phyloP scores from a whole-genome alignment of 2,329 filamentous ascomycete genomes.

The Alternaria conjuncta region DNA sequence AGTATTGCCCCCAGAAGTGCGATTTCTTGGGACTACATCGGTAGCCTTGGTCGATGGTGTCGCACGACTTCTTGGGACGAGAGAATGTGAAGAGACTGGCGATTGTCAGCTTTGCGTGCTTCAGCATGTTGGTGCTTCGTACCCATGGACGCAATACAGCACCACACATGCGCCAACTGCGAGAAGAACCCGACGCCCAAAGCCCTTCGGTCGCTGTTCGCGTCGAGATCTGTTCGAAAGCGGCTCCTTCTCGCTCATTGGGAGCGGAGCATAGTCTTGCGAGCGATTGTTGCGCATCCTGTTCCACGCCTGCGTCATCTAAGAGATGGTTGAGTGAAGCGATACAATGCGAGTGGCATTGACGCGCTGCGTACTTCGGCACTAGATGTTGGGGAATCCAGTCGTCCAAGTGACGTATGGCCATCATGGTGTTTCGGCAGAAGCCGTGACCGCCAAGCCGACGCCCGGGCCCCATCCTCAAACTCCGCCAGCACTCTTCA shows the following conservation, averaged over 20 bases:
- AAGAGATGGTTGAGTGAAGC: background rate
- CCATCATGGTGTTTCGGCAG: background rate
- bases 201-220: conserved; percentile 13
- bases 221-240: conserved; percentile 24
- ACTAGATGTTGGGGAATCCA: background rate
- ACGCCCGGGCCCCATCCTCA: background rate
- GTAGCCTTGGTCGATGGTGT: conserved; percentile 64
- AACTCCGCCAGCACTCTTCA: background rate
- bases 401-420: background rate
- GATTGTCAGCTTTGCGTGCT: conserved; percentile 14
- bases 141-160: conserved; percentile 37
- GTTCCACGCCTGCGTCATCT: conserved; percentile 39
- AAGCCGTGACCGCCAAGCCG: background rate
- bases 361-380: background rate
- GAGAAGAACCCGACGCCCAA: conserved; percentile 23
- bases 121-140: conserved; percentile 3
- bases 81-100: conserved; percentile 24
- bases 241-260: conserved; percentile 39
- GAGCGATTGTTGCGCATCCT: conserved; percentile 32
- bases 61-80: conserved; percentile 52
- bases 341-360: background rate
- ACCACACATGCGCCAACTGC: conserved; percentile 23
- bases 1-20: conserved; percentile 85
- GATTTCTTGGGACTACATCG: conserved; percentile 67
- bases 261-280: conserved; percentile 36